Percentiles rank a stretch among this genome's conserved stretches.
Evolutionary conservation across 2,329 filamentous ascomycete genomes (phyloP).

Genomic region (Periconia sp.): DNA sequence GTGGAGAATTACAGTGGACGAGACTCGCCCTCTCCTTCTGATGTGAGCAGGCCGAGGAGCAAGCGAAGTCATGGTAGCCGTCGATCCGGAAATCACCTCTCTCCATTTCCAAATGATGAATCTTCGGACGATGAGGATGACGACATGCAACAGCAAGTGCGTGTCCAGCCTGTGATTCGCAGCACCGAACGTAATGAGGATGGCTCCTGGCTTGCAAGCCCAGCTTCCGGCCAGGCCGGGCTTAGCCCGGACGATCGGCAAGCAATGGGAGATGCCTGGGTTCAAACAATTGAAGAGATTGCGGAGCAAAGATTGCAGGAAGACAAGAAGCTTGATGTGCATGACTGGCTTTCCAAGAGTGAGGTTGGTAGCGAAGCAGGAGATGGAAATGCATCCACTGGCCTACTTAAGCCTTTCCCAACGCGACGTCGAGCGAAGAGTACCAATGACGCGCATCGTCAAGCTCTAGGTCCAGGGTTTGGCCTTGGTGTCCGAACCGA

Average conservation of each 20-base stretch:
- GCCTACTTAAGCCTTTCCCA: conserved; percentile 33
- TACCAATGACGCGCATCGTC: conserved; percentile 46
- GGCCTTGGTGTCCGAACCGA: conserved; percentile 40
- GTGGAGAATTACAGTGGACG: conserved; percentile 45
- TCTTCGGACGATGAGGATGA: conserved; percentile 39
- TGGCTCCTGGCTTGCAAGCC: conserved; percentile 53
- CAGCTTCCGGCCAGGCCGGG: conserved; percentile 50
- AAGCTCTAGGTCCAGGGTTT: conserved; percentile 26
- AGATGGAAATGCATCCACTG: conserved; percentile 40
- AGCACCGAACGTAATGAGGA: conserved; percentile 48
- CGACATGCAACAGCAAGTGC: conserved; percentile 22
- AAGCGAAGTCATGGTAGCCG: conserved; percentile 44
- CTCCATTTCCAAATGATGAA: conserved; percentile 43
- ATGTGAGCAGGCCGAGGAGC: conserved; percentile 41
- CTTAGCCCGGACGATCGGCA: conserved; percentile 55
- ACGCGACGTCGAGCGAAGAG: conserved; percentile 56
- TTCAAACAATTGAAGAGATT: conserved; percentile 59
- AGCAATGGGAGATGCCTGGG: conserved; percentile 46
- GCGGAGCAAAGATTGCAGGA: conserved; percentile 53
- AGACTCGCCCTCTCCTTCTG: conserved; percentile 41
- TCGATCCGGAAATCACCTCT: conserved; percentile 45
- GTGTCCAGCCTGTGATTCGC: conserved; percentile 35
- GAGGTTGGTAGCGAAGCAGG: conserved; percentile 56
- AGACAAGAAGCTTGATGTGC: conserved; percentile 61
- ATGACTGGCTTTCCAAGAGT: conserved; percentile 57